Evolutionary conservation across 768 basidiomycete species (phyloP), one percentile per base, ranked within the genome.

Genomic region (Panellus pusillus): DNA sequence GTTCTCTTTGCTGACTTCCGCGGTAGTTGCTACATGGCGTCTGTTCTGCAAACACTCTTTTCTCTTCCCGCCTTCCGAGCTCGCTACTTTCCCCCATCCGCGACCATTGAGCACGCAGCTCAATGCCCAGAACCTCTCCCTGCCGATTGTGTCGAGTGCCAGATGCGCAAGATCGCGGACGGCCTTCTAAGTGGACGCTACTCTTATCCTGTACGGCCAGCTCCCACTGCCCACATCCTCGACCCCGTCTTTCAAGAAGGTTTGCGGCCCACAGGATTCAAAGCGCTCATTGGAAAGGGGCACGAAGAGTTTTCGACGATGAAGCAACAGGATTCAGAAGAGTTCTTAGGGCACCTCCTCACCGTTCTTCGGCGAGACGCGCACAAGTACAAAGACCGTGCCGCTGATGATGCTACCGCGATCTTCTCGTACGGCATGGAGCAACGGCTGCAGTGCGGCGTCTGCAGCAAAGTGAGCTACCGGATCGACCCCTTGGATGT

Each of bases 261-360:
- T 0, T 68, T 99, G 38, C 80, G 81, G 39, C 97, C 96, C 0
- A 75, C 76, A 1, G 83, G 82, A 58, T 93, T 98, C 76, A 98
- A 98, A 70, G 74, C 84, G 5, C 80, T 98, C 9, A 82, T 98
- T 32, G 96, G 96, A 2, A 91, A 89, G 61, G 93, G 92, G 1
- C 97, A 98, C 63, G 82, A 82, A 29, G 97, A 98, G 71, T 98
- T 98, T 63, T 77, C 89, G 31, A 98, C 95, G 43, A 98, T 98
- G 95, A 80, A 83, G 47, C 96, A 99, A 69, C 97, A 98, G 66
- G 97, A 99, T 64, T 85, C 94, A 6, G 93, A 96, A 65, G 96
- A 98, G 70, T 98, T 98, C 73, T 79, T 99, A 49, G 79, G 82
- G 32, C 83, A 96, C 70, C 72, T 98, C 2, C 63, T 98, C 47